Base-by-base conservation (phyloP, 2,329 filamentous ascomycete genomes). In the Cercospora sp. region DNA sequence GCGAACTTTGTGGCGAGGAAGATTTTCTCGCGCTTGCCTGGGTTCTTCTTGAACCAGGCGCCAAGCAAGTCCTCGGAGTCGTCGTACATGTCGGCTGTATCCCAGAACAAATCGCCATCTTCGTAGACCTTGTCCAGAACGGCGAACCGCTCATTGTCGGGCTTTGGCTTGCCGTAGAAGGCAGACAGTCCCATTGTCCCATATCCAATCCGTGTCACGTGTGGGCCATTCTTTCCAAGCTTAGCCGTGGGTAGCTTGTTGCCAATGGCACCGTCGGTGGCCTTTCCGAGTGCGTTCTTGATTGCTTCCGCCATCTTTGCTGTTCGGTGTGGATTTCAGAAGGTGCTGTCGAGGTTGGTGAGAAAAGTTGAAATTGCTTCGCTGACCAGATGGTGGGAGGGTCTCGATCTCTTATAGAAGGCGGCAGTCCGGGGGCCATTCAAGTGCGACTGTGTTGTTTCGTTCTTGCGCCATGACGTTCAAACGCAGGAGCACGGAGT, bases 1-100 rank as follows among this genome's bases (percentile, higher is more conserved):
- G 78, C 85, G 73, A 87, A 87, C 74, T 87, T 87, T 72, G 85
- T 83, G 0, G 85, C 84, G 16, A 85, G 77, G 75, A 85, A 85
- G 73, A 85, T 82, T 69, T 83, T 77, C 69, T 82, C 77, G 21
- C 84, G 80, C 66, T 82, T 82, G 62, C 80, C 82, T 0, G 84
- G 83, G 70, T 85, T 82, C 18, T 70, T 65, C 69, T 77, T 75
- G 75, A 80, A 80, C 78, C 78, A 79, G 8, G 75, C 74, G 55
- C 77, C 76, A 70, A 61, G 24, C 13, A 65, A 24, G 24, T 65
- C 53, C 28, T 65, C 62, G 61, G 75, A 81, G 70, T 83, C 82
- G 68, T 70, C 63, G 68, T 79, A 78, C 73, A 79, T 77, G 67
- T 79, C 77, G 5, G 79, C 73, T 28, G 79, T 76, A 70, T 88